Conservation (phyloP, 23 red algal species). For the Gracilariopsis chorda region DNA sequence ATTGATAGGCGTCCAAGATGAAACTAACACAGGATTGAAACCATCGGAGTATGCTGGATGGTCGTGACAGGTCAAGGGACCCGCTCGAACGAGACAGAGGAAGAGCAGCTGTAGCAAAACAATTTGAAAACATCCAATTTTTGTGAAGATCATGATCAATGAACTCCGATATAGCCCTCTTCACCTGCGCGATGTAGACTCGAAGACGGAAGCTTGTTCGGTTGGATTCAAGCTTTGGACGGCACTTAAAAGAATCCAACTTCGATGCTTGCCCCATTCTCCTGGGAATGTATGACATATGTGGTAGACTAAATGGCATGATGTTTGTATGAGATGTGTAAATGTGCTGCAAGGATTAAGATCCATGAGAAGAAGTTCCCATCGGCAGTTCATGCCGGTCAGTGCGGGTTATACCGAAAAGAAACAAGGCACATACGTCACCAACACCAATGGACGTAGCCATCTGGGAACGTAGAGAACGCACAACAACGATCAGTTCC, state of each 20-base stretch:
- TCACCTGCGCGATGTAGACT: no score
- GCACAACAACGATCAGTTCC: no score
- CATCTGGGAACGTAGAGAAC: no score
- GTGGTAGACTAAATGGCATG: no score
- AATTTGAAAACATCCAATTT: no score
- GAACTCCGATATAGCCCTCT: background rate
- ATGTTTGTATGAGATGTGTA: no score
- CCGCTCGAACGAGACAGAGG: background rate
- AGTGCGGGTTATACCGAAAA: no score
- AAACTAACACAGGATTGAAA: slow-evolving; percentile 10
- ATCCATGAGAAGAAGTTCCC: no score
- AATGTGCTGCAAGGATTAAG: no score
- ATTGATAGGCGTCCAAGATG: background rate
- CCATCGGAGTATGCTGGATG: slow-evolving; percentile 5
- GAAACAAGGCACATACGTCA: no score
- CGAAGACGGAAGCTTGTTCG: background rate
- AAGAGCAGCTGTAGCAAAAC: background rate
- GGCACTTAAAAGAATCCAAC: background rate
- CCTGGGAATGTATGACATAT: background rate
- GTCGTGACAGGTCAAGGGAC: background rate
- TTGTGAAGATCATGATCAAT: background rate
- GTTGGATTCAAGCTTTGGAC: background rate
- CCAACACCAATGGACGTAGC: no score
- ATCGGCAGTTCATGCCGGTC: no score
- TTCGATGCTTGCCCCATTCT: background rate